Conservation (phyloP, 192 early-diverging fungal species). For the Coemansia sp. region DNA sequence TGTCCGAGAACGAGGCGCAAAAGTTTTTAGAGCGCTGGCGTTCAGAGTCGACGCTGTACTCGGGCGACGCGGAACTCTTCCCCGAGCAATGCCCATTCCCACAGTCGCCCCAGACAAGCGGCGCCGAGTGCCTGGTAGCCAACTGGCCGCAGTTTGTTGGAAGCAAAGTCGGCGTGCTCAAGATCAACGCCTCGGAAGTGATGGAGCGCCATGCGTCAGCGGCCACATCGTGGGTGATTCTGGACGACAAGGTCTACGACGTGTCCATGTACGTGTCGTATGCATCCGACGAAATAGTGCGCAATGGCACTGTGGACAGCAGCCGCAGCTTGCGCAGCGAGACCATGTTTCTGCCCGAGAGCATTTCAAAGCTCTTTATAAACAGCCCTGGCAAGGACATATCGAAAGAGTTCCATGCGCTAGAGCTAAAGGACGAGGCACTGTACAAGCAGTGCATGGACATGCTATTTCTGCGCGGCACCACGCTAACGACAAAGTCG, state of each 20-base stretch:
- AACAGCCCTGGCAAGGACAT: slow-evolving; percentile 38
- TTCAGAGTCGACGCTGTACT: slow-evolving; percentile 25
- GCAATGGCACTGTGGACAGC: slow-evolving; percentile 37
- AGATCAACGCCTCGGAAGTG: slow-evolving; percentile 29
- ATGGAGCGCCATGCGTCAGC: slow-evolving; percentile 20
- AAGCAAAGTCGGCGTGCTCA: slow-evolving; percentile 41
- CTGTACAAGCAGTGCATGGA: slow-evolving; percentile 44
- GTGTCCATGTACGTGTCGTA: slow-evolving; percentile 36
- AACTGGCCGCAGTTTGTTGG: slow-evolving; percentile 30
- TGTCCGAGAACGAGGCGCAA: slow-evolving; percentile 13
- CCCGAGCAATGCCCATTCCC: slow-evolving; percentile 44
- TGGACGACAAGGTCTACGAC: slow-evolving; percentile 34
- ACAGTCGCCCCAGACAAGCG: slow-evolving; percentile 43
- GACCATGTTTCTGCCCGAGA: slow-evolving; percentile 31
- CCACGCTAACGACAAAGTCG: slow-evolving; percentile 33
- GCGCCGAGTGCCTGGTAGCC: slow-evolving; percentile 25
- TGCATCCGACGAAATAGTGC: slow-evolving; percentile 27
- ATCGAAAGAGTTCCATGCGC: slow-evolving; percentile 12
- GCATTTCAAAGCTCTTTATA: slow-evolving; percentile 37
- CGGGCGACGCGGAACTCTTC: slow-evolving; percentile 12
- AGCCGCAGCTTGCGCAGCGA: slow-evolving; percentile 23
- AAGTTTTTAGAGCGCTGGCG: slow-evolving; percentile 33
- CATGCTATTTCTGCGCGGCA: slow-evolving; percentile 41
- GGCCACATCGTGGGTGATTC: slow-evolving; percentile 38
- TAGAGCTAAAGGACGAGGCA: slow-evolving; percentile 22